phyloP scores from a whole-genome alignment of 2,329 filamentous ascomycete species.

The Cyphellophora attinorum region DNA sequence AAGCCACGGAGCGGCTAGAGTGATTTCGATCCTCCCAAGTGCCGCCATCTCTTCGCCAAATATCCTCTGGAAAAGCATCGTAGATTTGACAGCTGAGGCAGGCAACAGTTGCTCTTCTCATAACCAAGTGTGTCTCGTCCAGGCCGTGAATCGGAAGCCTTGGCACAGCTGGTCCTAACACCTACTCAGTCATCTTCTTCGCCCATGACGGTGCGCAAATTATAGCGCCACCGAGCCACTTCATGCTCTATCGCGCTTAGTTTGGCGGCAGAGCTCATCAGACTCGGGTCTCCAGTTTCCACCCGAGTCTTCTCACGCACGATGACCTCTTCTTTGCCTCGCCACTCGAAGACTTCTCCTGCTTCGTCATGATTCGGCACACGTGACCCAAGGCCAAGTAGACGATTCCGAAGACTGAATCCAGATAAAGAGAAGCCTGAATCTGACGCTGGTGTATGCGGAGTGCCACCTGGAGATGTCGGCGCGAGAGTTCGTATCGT shows the following conservation, averaged over 20 bases:
- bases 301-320: constrained; percentile 85
- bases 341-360: constrained; percentile 63
- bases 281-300: constrained; percentile 77
- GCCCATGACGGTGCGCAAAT: constrained; percentile 72
- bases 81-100: no score
- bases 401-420: constrained; percentile 48
- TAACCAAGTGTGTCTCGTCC: neutral
- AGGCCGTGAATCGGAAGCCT: neutral
- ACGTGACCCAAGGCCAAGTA: constrained; percentile 33
- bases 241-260: constrained; percentile 67
- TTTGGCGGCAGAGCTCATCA: constrained; percentile 77
- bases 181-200: constrained; percentile 28
- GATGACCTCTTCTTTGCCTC: constrained; percentile 58
- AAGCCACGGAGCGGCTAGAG: no score
- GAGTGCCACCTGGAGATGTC: constrained; percentile 46
- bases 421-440: constrained; percentile 53
- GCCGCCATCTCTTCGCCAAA: no score
- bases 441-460: constrained; percentile 50
- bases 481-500: constrained; percentile 62
- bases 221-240: constrained; percentile 58
- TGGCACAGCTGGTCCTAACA: neutral
- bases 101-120: neutral
- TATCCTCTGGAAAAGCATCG: no score
- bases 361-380: constrained; percentile 70
- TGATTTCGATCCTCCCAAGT: no score